Base-by-base conservation (phyloP, 73 alveolate genomes). In the Stentor roeselii region DNA sequence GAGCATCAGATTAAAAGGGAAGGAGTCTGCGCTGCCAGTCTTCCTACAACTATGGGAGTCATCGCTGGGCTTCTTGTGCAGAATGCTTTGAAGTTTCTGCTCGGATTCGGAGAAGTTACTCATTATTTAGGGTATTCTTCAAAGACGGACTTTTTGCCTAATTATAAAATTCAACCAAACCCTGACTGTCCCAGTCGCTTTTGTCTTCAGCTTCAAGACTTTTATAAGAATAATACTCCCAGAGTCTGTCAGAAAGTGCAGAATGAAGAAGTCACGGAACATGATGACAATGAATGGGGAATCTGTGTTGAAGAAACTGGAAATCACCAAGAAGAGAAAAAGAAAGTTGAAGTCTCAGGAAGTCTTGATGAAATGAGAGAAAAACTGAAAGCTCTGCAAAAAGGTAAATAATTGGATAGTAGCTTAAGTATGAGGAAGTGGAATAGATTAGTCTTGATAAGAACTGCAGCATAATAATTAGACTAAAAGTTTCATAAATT, bases 11-110 rank as follows among this genome's bases (percentile, higher is more conserved):
- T 96, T 78, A 93, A 96, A 87, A 90, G 99, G 88, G 99, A 96
- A 92, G 99, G 99, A 4, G 99, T 97, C 2, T 97, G 99, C 76
- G 99, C 99, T 30, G 99, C 99, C n/a, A 88, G 97, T 21, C 87
- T 97, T 34, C 99, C 99, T 2, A 97, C 99, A n/a, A 97, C 99
- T 0, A 97, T 97, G 99, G 99, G 99, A 31, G 93, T 96, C 75
- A 93, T 96, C 60, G 98, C 99, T 34, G 99, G 99, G 3, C 95
- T 96, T 76, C 82, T 96, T 82, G 96, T 96, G 35, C 89, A 96
- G 87, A 95, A 93, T 76, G 93, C 97, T 31, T 84, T 96, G 36
- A 96, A 96, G 82, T 96, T 90, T 90, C 86, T 96, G 75, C 92
- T 96, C 32, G 83, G 86, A 75, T 96, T 96, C 88, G 99, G 99